A percentile compares a stretch with the other conserved stretches of the same genome.
Evolutionary conservation across 2,329 filamentous ascomycete species (phyloP).

Genomic region (Dothiorella sarmentorum): DNA sequence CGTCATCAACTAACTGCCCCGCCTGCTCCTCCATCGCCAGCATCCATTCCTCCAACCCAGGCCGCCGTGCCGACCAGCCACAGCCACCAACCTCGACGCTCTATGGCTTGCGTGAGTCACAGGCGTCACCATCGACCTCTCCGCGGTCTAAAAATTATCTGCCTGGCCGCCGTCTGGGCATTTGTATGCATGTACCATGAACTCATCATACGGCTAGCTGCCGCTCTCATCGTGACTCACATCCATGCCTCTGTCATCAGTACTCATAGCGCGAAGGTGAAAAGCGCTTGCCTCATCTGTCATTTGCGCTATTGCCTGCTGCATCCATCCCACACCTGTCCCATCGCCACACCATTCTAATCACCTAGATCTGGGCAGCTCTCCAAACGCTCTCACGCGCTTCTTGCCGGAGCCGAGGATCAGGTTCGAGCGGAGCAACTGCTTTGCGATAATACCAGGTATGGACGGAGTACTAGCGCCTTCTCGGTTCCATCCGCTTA

Average conservation of each 20-base stretch:
- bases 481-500: not conserved
- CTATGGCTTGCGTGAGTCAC: not conserved
- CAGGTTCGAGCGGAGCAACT: not conserved
- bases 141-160: too few relatives aligned
- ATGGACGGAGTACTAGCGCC: not conserved
- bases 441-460: not conserved
- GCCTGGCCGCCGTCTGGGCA: too few relatives aligned
- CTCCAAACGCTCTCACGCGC: not conserved
- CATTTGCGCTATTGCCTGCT: not conserved
- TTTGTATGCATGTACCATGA: too few relatives aligned
- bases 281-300: not conserved
- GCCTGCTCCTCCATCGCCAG: conserved; percentile 1
- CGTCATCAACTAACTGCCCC: not conserved
- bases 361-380: not conserved
- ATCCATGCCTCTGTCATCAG: not conserved
- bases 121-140: too few relatives aligned
- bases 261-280: not conserved
- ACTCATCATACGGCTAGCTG: too few relatives aligned
- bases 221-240: conserved; percentile 8
- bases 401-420: not conserved
- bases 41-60: not conserved
- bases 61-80: not conserved
- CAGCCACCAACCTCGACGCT: not conserved
- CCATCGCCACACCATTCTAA: not conserved
- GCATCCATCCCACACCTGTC: not conserved